phyloP scores from a whole-genome alignment of 345 rosid species.

The Diplotaxis tenuifolia region DNA sequence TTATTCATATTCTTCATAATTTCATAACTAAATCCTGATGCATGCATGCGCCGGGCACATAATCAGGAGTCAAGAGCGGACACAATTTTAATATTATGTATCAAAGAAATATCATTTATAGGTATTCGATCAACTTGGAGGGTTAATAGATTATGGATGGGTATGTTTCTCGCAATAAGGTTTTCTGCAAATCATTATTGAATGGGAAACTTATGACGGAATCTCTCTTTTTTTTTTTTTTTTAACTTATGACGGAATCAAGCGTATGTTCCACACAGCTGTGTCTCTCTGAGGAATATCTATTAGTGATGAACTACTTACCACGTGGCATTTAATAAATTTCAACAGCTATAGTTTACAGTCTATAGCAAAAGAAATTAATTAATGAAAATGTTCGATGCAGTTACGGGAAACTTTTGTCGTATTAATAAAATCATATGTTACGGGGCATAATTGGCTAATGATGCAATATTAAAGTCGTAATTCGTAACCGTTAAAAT shows the following conservation, averaged over 20 bases:
- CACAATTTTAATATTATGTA: not conserved
- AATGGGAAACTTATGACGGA: not conserved
- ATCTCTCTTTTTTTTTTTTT: too few species aligned
- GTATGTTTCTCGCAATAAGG: not conserved
- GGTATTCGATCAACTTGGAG: not conserved
- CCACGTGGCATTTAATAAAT: slow-evolving; percentile 10
- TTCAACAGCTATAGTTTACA: slow-evolving; percentile 2
- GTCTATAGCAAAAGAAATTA: slow-evolving; percentile 3
- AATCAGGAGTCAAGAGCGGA: not conserved
- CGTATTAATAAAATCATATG: not conserved
- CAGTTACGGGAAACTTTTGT: slow-evolving; percentile 1
- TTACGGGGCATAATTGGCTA: slow-evolving; percentile 22
- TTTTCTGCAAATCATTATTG: not conserved
- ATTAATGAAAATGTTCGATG: slow-evolving; percentile 7
- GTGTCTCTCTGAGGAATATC: not conserved
- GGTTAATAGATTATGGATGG: not conserved
- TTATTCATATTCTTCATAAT: slow-evolving; percentile 22
- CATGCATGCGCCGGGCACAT: slow-evolving; percentile 6
- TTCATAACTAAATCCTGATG: slow-evolving; percentile 2
- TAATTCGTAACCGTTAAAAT: not conserved
- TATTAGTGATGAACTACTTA: not conserved
- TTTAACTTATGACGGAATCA: not conserved
- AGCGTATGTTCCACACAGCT: not conserved
- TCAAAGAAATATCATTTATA: slow-evolving; percentile 3
- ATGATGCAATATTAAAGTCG: not conserved